These are phyloP conservation scores for Chionographis japonica DNA, from an alignment of 106 monocot genomes.

Conservation along the genomic window DNA sequence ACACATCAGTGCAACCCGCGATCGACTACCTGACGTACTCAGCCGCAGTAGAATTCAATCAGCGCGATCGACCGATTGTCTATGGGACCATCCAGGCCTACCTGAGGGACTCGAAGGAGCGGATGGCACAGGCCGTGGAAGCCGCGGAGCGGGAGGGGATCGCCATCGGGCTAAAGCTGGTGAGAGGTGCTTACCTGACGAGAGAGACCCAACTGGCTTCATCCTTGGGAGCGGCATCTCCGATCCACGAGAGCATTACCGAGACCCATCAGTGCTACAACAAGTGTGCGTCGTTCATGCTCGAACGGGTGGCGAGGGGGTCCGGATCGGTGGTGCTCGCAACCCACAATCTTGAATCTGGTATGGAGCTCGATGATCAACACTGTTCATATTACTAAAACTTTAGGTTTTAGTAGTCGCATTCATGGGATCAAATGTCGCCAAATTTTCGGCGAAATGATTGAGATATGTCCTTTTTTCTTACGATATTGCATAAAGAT, in stretches of 20 bases:
- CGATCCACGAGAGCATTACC: slow-evolving; percentile 60
- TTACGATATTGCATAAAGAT: too few relatives aligned
- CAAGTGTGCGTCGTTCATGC: slow-evolving; percentile 57
- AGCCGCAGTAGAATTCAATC: slow-evolving; percentile 56
- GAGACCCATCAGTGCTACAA: slow-evolving; percentile 80
- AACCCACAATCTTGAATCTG: slow-evolving; percentile 87
- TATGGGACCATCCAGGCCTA: slow-evolving; percentile 83
- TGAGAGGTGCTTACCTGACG: slow-evolving; percentile 85
- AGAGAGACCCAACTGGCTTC: slow-evolving; percentile 57
- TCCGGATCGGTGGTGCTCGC: slow-evolving; percentile 65
- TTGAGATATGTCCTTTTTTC: too few relatives aligned
- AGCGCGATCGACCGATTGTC: slow-evolving; percentile 37
- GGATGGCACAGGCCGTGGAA: slow-evolving; percentile 40
- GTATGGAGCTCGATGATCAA: slow-evolving; percentile 14
- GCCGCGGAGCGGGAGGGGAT: slow-evolving; percentile 58
- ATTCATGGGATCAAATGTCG: too few relatives aligned
- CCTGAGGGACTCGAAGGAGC: slow-evolving; percentile 65
- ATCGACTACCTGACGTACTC: slow-evolving; percentile 82
- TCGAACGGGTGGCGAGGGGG: slow-evolving; percentile 48
- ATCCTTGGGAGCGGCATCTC: slow-evolving; percentile 49
- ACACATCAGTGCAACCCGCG: slow-evolving; percentile 89
- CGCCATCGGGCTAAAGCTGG: slow-evolving; percentile 71
- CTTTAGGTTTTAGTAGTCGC: too few relatives aligned
- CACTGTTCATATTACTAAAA: background rate
- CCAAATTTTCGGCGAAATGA: too few relatives aligned